Evolutionary conservation across 2,329 filamentous ascomycete genomes (phyloP).

Genomic region (Pseudogymnoascus sp.): DNA sequence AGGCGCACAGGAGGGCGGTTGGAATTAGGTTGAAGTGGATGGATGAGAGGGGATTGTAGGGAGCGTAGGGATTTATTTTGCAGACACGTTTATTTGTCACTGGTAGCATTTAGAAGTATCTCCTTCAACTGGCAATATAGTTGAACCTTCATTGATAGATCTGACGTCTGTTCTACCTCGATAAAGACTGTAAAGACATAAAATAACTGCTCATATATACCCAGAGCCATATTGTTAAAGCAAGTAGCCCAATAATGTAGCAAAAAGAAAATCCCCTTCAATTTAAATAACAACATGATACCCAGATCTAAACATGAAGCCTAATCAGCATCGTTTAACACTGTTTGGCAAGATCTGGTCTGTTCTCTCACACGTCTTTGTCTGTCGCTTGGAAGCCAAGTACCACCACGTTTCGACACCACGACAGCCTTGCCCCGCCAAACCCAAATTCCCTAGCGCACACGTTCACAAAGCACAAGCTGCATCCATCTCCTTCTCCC

Average conservation of each 20-base stretch:
- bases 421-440: constrained; percentile 5
- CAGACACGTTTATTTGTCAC: too few relatives aligned
- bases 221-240: too few relatives aligned
- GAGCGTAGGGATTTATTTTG: too few relatives aligned
- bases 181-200: too few relatives aligned
- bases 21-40: constrained; percentile 50
- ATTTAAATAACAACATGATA: too few relatives aligned
- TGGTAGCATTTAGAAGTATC: too few relatives aligned
- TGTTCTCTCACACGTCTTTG: not conserved
- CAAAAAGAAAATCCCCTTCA: too few relatives aligned
- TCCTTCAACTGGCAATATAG: too few relatives aligned
- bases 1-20: constrained; percentile 77
- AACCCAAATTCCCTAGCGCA: constrained; percentile 5
- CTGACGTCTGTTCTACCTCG: too few relatives aligned
- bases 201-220: too few relatives aligned
- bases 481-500: not conserved
- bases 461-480: constrained; percentile 1
- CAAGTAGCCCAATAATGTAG: too few relatives aligned
- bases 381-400: not conserved
- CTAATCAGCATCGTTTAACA: not conserved
- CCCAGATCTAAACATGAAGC: not conserved
- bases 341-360: not conserved
- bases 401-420: not conserved
- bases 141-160: too few relatives aligned
- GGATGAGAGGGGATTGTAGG: constrained; percentile 25